Percentiles rank a stretch among this genome's conserved stretches.
Conservation (phyloP, 129 eudicot genomes). For the Flaveria robusta region DNA sequence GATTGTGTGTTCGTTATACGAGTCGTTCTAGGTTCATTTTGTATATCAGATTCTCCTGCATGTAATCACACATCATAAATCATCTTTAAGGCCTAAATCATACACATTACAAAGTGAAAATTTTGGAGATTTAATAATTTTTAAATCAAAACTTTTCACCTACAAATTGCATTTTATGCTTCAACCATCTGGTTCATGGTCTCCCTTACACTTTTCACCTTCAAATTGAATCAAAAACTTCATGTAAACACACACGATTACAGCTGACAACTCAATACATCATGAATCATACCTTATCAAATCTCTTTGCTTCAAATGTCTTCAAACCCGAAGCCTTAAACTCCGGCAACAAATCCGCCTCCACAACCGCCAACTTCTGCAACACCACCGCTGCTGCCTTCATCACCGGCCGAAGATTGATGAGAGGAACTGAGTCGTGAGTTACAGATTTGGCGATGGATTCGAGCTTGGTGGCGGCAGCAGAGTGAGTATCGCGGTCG, state of each 20-base stretch:
- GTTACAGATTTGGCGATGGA: constrained; percentile 58
- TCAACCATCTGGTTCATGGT: constrained; percentile 74
- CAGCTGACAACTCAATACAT: neutral
- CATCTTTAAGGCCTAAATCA: no score
- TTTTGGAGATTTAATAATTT: neutral
- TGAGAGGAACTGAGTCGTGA: constrained; percentile 55
- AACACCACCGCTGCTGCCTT: constrained; percentile 77
- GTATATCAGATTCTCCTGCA: constrained; percentile 56
- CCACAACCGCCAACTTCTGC: constrained; percentile 62
- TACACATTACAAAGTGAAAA: no score
- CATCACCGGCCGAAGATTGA: constrained; percentile 60
- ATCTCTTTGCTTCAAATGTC: constrained; percentile 67
- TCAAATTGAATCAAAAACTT: constrained; percentile 8
- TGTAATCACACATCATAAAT: constrained; percentile 10
- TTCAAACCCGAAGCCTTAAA: constrained; percentile 58
- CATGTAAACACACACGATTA: constrained; percentile 1
- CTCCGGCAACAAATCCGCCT: no score
- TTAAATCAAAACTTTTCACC: neutral
- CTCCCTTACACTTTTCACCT: constrained; percentile 85
- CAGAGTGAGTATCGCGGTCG: constrained; percentile 78
- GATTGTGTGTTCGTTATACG: constrained; percentile 31
- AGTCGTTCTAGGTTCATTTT: constrained; percentile 49
- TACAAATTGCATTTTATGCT: constrained; percentile 61
- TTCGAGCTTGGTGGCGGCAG: constrained; percentile 73
- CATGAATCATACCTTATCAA: constrained; percentile 60